These are phyloP conservation scores for Euphorbia lathyris DNA, from an alignment of 345 rosid species.

Conservation along the genomic window DNA sequence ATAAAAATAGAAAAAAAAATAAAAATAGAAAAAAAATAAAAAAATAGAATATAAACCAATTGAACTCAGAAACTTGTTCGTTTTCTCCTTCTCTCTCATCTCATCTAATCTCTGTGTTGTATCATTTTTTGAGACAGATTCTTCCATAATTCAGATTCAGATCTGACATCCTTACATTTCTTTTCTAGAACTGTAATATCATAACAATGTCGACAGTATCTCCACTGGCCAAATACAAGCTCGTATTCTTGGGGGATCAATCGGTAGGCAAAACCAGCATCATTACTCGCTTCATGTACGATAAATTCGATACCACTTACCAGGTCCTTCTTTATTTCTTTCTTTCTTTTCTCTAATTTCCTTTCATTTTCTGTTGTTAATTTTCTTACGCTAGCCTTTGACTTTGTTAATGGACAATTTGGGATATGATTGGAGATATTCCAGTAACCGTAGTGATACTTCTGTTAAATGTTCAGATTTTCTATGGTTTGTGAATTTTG, in stretches of 20 bases:
- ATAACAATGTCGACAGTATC: constrained; percentile 21
- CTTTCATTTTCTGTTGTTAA: not conserved
- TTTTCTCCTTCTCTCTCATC: constrained; percentile 6
- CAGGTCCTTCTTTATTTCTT: constrained; percentile 16
- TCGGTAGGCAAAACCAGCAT: constrained; percentile 37
- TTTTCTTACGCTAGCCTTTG: not conserved
- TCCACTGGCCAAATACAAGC: constrained; percentile 28
- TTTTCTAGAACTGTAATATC: not conserved
- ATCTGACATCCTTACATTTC: not conserved
- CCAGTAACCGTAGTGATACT: no score
- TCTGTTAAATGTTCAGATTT: not conserved
- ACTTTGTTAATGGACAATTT: not conserved
- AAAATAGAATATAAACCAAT: not conserved
- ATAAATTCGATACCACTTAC: constrained; percentile 34
- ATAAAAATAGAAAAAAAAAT: no score
- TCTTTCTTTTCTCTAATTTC: not conserved
- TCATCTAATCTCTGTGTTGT: not conserved
- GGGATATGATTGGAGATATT: not conserved
- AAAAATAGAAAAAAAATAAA: no score
- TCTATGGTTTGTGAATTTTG: not conserved
- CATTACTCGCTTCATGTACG: constrained; percentile 40
- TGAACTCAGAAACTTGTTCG: not conserved
- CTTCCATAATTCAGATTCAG: not conserved
- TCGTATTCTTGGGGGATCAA: constrained; percentile 31
- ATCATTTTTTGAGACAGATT: not conserved